These are phyloP conservation scores for Trametes hirsuta DNA, from an alignment of 1,284 basidiomycete genomes.

Conservation along the genomic window DNA sequence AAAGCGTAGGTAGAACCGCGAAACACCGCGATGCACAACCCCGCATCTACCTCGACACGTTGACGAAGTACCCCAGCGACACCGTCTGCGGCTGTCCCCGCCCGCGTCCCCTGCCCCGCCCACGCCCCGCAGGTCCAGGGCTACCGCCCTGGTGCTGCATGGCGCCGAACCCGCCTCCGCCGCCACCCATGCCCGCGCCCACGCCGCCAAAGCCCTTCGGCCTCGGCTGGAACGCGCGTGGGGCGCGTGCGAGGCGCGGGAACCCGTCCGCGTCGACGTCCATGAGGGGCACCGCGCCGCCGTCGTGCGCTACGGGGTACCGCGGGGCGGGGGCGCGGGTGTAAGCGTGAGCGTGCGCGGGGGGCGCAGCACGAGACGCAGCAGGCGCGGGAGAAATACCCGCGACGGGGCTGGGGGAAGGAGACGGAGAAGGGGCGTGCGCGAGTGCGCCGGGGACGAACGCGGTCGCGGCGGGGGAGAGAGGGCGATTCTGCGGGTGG, in stretches of 20 bases:
- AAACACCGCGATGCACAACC: neutral
- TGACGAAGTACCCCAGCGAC: neutral
- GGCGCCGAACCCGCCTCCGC: neutral
- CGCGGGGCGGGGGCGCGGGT: slow-evolving; percentile 1
- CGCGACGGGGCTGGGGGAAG: slow-evolving; percentile 10
- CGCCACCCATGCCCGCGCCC: neutral
- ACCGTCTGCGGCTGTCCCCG: neutral
- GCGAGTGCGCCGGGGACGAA: slow-evolving; percentile 22
- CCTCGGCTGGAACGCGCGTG: slow-evolving; percentile 8
- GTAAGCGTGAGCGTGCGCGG: neutral
- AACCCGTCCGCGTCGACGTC: slow-evolving; percentile 18
- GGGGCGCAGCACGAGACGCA: neutral
- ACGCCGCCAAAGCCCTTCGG: slow-evolving; percentile 5
- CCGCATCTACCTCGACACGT: neutral
- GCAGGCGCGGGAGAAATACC: neutral
- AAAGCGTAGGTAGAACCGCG: too few relatives aligned
- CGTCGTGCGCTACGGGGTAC: slow-evolving; percentile 1
- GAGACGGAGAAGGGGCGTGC: slow-evolving; percentile 18
- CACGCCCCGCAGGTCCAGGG: neutral
- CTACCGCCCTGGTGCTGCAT: neutral
- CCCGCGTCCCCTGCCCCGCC: slow-evolving; percentile 4
- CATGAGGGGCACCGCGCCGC: neutral
- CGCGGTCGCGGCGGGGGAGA: slow-evolving; percentile 18
- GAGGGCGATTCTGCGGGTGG: slow-evolving; percentile 7
- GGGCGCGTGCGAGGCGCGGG: slow-evolving; percentile 7